These are phyloP conservation scores for Botryosphaeria dothidea DNA, from an alignment of 2,329 filamentous ascomycete genomes.

Conservation along the genomic window DNA sequence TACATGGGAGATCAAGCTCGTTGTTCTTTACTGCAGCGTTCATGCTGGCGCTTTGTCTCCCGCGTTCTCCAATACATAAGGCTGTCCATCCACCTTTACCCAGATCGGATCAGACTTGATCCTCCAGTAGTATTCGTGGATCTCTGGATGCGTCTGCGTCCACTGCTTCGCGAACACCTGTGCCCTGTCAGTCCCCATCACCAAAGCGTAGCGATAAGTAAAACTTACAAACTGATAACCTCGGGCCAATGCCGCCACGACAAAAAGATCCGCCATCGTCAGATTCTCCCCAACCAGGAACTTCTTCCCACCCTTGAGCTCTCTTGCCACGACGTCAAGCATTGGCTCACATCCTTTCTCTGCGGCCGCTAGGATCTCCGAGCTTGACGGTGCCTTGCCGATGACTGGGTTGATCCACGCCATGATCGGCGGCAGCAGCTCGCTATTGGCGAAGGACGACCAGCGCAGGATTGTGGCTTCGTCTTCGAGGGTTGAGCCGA, in stretches of 20 bases:
- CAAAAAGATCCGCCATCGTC: not conserved
- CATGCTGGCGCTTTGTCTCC: not conserved
- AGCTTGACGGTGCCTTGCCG: not conserved
- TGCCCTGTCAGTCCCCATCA: not conserved
- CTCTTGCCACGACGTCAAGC: not conserved
- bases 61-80: not conserved
- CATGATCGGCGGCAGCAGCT: not conserved
- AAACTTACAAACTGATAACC: constrained; percentile 1
- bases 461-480: not conserved
- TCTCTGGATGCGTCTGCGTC: not conserved
- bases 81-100: not conserved
- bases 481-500: not conserved
- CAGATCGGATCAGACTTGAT: not conserved
- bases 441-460: not conserved
- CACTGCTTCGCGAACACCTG: not conserved
- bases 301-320: not conserved
- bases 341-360: not conserved
- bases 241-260: not conserved
- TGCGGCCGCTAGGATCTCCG: not conserved
- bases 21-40: not conserved
- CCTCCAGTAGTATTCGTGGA: not conserved
- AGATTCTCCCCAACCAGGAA: not conserved
- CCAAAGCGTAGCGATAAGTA: not conserved
- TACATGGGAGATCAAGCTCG: not conserved
- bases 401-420: not conserved